phyloP scores from a whole-genome alignment of 2,329 filamentous ascomycete genomes.

The Xylariaceae sp. region DNA sequence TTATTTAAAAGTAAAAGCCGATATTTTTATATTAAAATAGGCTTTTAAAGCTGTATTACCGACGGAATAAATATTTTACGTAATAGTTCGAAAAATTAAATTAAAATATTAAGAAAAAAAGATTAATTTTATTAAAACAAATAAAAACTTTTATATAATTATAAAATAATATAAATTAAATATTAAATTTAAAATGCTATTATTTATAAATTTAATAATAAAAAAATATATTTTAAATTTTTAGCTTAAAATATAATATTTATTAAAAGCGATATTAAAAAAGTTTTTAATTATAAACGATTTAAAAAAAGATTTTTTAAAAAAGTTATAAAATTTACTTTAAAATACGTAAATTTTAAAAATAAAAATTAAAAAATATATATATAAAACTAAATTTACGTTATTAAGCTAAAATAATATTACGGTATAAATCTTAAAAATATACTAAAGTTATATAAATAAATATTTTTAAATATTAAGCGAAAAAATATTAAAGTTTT shows the following conservation, averaged over 20 bases:
- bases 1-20: constrained; percentile 4
- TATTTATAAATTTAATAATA: not conserved
- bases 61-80: not conserved
- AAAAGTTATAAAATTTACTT: constrained; percentile 1
- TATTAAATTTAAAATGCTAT: not conserved
- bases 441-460: too few species aligned
- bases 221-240: not conserved
- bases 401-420: not conserved
- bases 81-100: constrained; percentile 3
- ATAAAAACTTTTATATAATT: not conserved
- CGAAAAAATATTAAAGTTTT: too few species aligned
- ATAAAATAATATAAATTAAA: constrained; percentile 1
- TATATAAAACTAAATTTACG: constrained; percentile 5
- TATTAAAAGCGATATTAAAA: constrained; percentile 7
- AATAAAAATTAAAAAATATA: constrained; percentile 1
- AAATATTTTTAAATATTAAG: constrained; percentile 3
- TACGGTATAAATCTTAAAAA: constrained; percentile 4
- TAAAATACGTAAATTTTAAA: constrained; percentile 3
- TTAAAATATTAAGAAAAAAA: constrained; percentile 4
- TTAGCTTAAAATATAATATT: constrained; percentile 2
- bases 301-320: not conserved
- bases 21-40: not conserved
- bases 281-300: constrained; percentile 5
- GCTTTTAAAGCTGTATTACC: too few species aligned
- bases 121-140: constrained; percentile 3